Conservation (phyloP, 2,329 filamentous ascomycete species). For the Ophiostoma ips region DNA sequence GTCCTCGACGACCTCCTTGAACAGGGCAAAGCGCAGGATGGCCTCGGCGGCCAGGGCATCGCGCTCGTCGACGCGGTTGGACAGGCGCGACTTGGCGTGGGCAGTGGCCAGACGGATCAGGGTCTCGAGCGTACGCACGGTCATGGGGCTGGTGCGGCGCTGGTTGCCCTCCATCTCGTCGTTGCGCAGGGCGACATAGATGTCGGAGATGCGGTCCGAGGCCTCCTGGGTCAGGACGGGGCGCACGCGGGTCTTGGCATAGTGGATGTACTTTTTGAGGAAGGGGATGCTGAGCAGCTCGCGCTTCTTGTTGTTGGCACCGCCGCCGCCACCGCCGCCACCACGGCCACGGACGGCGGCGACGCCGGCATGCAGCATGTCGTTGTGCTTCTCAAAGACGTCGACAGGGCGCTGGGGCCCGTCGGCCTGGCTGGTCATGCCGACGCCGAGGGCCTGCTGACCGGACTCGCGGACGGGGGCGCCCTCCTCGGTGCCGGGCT, state of each 20-base stretch:
- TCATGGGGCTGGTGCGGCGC: constrained; percentile 85
- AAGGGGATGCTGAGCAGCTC: constrained; percentile 94
- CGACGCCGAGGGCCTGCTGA: constrained; percentile 74
- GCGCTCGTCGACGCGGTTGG: constrained; percentile 73
- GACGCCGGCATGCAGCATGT: constrained; percentile 83
- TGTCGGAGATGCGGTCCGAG: constrained; percentile 77
- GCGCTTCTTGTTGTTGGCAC: constrained; percentile 59
- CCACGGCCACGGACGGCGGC: constrained; percentile 24
- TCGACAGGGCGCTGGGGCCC: constrained; percentile 56
- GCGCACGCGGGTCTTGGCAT: constrained; percentile 84
- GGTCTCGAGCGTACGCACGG: constrained; percentile 91
- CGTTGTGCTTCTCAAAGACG: constrained; percentile 91
- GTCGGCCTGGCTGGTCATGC: constrained; percentile 59
- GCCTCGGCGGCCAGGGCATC: constrained; percentile 80
- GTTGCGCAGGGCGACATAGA: constrained; percentile 86
- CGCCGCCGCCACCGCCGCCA: constrained; percentile 57
- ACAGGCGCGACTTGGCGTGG: constrained; percentile 84
- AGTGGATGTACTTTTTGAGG: constrained; percentile 99
- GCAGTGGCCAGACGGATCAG: constrained; percentile 96
- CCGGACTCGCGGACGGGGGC: constrained; percentile 82
- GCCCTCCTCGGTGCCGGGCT: constrained; percentile 85
- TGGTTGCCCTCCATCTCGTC: constrained; percentile 93
- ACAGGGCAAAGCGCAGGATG: constrained; percentile 85
- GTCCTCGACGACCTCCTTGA: constrained; percentile 80
- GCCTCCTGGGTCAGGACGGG: constrained; percentile 83